Conservation (phyloP, 306 rosid genomes). For the Cyamopsis tetragonoloba region DNA sequence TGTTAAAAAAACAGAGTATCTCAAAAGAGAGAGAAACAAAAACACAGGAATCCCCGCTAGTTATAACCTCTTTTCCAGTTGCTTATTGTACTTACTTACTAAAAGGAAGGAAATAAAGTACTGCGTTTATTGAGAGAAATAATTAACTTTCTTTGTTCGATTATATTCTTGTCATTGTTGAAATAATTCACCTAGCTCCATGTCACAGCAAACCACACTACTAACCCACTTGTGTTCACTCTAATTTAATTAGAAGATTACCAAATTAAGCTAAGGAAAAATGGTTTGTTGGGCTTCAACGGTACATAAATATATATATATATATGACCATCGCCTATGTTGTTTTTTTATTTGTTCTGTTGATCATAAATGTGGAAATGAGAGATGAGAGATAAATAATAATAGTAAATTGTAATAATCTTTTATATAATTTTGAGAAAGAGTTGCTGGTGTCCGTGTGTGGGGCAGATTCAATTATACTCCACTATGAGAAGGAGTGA, state of each 20-base stretch:
- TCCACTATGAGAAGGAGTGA: slow-evolving; percentile 16
- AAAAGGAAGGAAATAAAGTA: not conserved
- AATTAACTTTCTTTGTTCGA: not conserved
- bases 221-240: not conserved
- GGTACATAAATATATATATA: not conserved
- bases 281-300: not conserved
- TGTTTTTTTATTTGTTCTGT: not conserved
- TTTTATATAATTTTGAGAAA: not conserved
- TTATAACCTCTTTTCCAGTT: too few species aligned
- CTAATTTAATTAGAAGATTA: too few species aligned
- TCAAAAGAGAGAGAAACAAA: too few species aligned
- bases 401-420: too few species aligned
- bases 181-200: not conserved
- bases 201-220: not conserved
- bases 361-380: slow-evolving; percentile 9
- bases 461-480: slow-evolving; percentile 27
- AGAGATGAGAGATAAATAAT: not conserved
- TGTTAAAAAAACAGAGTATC: too few species aligned
- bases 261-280: not conserved
- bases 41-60: too few species aligned
- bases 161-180: not conserved
- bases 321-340: not conserved
- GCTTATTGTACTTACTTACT: too few species aligned
- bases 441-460: not conserved
- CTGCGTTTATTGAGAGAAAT: too few species aligned